Evolutionary conservation across 106 monocot genomes (phyloP), one percentile per base, ranked within the genome.

Genomic region (Narthecium ossifragum): DNA sequence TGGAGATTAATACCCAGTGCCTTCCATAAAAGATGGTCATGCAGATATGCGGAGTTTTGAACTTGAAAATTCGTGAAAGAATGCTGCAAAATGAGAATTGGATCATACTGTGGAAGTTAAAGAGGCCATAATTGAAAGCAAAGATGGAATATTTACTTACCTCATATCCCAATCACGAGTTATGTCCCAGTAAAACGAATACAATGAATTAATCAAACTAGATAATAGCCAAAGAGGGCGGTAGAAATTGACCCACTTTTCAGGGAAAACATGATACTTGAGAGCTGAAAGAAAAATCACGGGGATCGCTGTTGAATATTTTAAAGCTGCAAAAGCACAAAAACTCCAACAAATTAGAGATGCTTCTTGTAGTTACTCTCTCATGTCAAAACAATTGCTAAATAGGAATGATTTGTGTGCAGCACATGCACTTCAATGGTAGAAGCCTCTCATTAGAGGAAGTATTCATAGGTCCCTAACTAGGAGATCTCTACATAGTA

Each of bases 121-220:
- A 31, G 18, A 18, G 17, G 3, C 11, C 13, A 54, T n/a, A n/a
- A n/a, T n/a, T n/a, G n/a, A n/a, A n/a, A n/a, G 9, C 22, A 48
- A 50, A 14, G n/a, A 49, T 6, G 12, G 13, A 12, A 34, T 65
- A 38, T 30, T 21, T 31, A 26, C 66, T 4, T 66, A 90, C 90
- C 90, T 85, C 43, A 86, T 68, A 52, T 94, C 94, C 94, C 94
- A 94, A 46, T 94, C 94, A 57, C 86, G 78, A 17, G 61, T 78
- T 28, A 94, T 46, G 66, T 94, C 94, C 90, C 90, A 94, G 56
- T 89, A 94, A 59, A 88, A 94, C 30, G 93, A 88, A 64, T 93
- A 93, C 15, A 80, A 53, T 11, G 93, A 89, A 65, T 94, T 94
- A 36, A 89, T 61, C 13, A 84, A 43, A 48, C 77, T 77, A 21